phyloP scores from a whole-genome alignment of 495 filamentous ascomycete genomes.

The Penicillium roqueforti region DNA sequence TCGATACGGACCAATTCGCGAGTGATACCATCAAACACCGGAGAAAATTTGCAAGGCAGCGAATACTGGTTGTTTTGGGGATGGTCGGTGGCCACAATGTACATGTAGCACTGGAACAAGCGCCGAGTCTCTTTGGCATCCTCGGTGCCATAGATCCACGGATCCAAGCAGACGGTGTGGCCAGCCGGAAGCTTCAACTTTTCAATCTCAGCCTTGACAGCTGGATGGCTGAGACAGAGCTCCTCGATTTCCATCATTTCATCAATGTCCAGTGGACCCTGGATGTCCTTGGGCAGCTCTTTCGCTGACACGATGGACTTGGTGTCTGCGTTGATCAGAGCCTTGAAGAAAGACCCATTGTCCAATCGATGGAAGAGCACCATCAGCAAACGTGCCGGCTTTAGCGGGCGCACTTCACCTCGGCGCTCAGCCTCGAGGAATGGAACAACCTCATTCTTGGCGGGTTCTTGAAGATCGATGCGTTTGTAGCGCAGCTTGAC shows the following conservation, averaged over 20 bases:
- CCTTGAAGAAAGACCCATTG: conserved; percentile 41
- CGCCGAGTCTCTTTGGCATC: conserved; percentile 36
- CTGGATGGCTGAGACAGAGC: conserved; percentile 36
- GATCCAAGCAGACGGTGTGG: conserved; percentile 40
- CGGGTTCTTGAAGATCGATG: conserved; percentile 43
- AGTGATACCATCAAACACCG: conserved; percentile 63
- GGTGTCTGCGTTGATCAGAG: conserved; percentile 40
- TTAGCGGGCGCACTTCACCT: conserved; percentile 29
- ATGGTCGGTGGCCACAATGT: conserved; percentile 36
- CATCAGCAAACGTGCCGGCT: conserved; percentile 39
- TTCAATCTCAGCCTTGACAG: conserved; percentile 41
- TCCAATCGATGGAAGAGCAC: conserved; percentile 41
- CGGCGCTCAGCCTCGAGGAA: conserved; percentile 41
- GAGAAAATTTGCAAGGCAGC: conserved; percentile 71
- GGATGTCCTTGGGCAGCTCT: conserved; percentile 38
- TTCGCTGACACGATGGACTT: conserved; percentile 36
- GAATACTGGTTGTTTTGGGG: conserved; percentile 68
- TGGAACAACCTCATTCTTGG: conserved; percentile 40
- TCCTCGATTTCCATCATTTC: conserved; percentile 42
- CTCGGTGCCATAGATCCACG: conserved; percentile 46
- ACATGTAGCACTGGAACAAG: conserved; percentile 45
- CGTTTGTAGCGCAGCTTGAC: conserved; percentile 42
- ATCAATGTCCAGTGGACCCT: conserved; percentile 40
- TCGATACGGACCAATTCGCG: conserved; percentile 58
- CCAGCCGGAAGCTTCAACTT: conserved; percentile 40